A percentile compares a stretch with the other conserved stretches of the same genome.
These are phyloP conservation scores for Luzula sylvatica DNA, from an alignment of 176 grass and related monocot genomes.

Conservation along the genomic window DNA sequence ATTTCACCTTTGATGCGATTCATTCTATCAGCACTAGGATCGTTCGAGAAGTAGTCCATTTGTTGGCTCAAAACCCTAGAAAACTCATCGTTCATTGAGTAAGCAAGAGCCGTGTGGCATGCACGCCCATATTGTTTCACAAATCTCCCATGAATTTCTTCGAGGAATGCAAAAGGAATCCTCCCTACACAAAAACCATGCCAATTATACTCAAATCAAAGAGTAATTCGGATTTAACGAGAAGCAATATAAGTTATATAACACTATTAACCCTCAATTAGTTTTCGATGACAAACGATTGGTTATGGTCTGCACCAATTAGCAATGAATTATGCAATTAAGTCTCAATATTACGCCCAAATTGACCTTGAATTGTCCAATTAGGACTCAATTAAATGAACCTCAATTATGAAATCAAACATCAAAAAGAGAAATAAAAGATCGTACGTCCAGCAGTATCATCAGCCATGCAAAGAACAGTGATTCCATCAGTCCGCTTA, in stretches of 20 bases:
- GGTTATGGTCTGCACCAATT: no score
- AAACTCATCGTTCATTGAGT: slow-evolving; percentile 96
- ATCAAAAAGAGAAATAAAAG: neutral
- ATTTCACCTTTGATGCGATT: slow-evolving; percentile 96
- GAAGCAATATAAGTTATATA: no score
- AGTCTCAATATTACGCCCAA: no score
- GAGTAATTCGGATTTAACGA: no score
- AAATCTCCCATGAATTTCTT: slow-evolving; percentile 92
- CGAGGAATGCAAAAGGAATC: slow-evolving; percentile 90
- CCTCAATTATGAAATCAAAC: neutral
- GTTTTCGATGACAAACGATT: no score
- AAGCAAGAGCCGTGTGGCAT: slow-evolving; percentile 74
- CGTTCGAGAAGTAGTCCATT: slow-evolving; percentile 96
- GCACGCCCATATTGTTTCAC: slow-evolving; percentile 82
- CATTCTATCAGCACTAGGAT: slow-evolving; percentile 82
- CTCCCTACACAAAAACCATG: slow-evolving; percentile 34
- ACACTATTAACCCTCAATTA: no score
- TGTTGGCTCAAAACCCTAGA: slow-evolving; percentile 85
- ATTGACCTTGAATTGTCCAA: no score
- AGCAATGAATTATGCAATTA: no score
- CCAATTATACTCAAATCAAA: no score
- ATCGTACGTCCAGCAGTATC: slow-evolving; percentile 42
- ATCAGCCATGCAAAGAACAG: slow-evolving; percentile 97
- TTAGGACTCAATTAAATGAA: neutral
- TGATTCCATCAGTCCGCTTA: slow-evolving; percentile 95